These are phyloP conservation scores for Tetrahymena elliotti DNA, from an alignment of 73 alveolate genomes.

Conservation along the genomic window DNA sequence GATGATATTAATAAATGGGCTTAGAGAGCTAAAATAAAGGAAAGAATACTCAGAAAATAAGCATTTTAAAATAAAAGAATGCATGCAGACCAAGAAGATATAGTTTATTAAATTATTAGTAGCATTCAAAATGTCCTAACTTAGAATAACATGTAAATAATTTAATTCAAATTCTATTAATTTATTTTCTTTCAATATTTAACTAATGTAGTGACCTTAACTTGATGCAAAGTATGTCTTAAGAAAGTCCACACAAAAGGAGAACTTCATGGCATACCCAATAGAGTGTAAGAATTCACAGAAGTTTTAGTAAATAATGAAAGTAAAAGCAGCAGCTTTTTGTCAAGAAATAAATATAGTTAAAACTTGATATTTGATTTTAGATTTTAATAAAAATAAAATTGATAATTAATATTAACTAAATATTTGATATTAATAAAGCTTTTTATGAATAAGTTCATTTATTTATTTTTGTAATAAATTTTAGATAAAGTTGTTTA, in stretches of 20 bases:
- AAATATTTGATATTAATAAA: too few species aligned
- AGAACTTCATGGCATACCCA: background rate
- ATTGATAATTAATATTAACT: too few species aligned
- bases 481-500: too few species aligned
- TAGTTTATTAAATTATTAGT: background rate
- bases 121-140: background rate
- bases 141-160: background rate
- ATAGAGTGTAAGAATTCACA: background rate
- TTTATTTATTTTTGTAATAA: background rate
- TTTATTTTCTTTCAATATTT: too few species aligned
- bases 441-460: background rate
- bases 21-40: background rate
- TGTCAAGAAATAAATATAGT: too few species aligned
- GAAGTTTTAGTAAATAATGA: background rate
- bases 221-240: background rate
- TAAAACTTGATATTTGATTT: too few species aligned
- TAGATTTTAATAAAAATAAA: too few species aligned
- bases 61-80: background rate
- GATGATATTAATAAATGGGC: background rate
- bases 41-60: background rate
- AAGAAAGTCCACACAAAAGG: background rate
- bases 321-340: background rate
- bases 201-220: background rate
- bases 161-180: background rate
- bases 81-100: background rate